Evolutionary conservation across 129 eudicot species (phyloP), one percentile per base, ranked within the genome.

Genomic region (Centaurea solstitialis): DNA sequence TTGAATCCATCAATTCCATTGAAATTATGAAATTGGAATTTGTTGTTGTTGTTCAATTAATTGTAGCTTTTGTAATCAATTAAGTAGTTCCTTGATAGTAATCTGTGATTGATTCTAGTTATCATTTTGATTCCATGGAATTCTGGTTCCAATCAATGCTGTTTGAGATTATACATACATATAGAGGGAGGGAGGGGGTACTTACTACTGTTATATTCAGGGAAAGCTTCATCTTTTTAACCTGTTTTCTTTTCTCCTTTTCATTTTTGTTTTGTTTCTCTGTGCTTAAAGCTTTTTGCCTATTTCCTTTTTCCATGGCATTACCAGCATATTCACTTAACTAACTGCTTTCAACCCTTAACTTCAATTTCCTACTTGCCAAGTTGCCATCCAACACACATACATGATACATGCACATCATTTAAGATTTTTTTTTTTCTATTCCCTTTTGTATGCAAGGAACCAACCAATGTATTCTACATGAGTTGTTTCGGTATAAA

Each of bases 1-100:
- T 59, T 79, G 74, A 64, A 38, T 76, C 26, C 24, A 77, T 77
- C 45, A n/a, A n/a, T n/a, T n/a, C n/a, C n/a, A 41, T 43, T 68
- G 67, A 20, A 17, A n/a, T n/a, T n/a, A 67, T 77, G 74, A 26
- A 40, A 41, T 9, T n/a, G n/a, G n/a, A n/a, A n/a, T n/a, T n/a
- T n/a, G n/a, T n/a, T n/a, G n/a, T n/a, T n/a, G n/a, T n/a, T n/a
- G n/a, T n/a, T n/a, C n/a, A n/a, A n/a, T n/a, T n/a, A n/a, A n/a
- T 24, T 15, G 23, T 50, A 40, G 43, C 9, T 67, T 68, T 24
- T 78, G 68, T 28, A 9, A 59, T 61, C 72, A 24, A 41, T 15
- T 62, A 1, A 24, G 37, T n/a, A n/a, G n/a, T n/a, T n/a, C n/a
- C n/a, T 73, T 72, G 17, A 11, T 23, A 61, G 62, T 6, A 35